Conservation (phyloP, 345 rosid genomes). For the Mangifera indica region DNA sequence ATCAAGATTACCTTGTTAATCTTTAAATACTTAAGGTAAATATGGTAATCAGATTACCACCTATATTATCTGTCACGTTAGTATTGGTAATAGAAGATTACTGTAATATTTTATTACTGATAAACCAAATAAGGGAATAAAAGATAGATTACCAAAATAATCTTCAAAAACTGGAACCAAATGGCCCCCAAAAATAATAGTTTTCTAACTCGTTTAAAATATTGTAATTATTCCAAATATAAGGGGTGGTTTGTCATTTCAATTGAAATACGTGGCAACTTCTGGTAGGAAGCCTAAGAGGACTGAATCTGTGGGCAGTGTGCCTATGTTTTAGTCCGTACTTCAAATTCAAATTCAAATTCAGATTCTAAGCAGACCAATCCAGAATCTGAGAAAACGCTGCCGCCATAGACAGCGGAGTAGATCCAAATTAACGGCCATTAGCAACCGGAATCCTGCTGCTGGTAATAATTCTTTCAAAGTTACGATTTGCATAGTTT, state of each 20-base stretch:
- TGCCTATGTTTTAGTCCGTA: background rate
- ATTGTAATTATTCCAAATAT: background rate
- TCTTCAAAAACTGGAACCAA: too few species aligned
- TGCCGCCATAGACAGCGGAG: background rate
- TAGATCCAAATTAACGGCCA: background rate
- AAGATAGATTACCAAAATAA: too few species aligned
- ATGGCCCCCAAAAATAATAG: too few species aligned
- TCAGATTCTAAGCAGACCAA: background rate
- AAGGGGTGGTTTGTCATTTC: conserved; percentile 3
- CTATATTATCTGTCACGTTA: too few species aligned
- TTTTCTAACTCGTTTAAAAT: too few species aligned
- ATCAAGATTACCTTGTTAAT: too few species aligned
- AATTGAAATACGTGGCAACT: background rate
- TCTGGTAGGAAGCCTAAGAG: background rate
- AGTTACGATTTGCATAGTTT: background rate
- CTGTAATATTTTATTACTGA: too few species aligned
- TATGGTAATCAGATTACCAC: too few species aligned
- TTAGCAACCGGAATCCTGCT: background rate
- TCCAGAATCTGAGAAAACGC: background rate
- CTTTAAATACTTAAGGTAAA: too few species aligned
- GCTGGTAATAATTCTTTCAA: background rate
- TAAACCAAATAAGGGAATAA: too few species aligned
- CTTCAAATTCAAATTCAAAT: background rate
- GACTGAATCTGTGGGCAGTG: too few species aligned
- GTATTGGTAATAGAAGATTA: too few species aligned